Conservation (phyloP, 2,329 filamentous ascomycete species). For the Aspergillus intermedius region DNA sequence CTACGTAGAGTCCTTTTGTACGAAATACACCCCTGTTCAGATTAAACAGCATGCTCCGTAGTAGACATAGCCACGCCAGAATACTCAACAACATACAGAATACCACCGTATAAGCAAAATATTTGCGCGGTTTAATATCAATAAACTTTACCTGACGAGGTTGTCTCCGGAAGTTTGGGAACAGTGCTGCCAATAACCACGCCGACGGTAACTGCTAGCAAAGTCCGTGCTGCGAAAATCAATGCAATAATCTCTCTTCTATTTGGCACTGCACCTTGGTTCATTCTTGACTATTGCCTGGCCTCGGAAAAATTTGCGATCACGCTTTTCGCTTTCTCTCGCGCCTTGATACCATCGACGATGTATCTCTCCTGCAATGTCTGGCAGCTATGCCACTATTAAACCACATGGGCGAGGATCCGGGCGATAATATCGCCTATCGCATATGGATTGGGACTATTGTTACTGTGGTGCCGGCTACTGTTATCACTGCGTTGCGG, state of each 20-base stretch:
- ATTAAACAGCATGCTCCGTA: no score
- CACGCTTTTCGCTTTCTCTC: neutral
- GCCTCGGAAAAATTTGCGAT: neutral
- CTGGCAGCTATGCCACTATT: neutral
- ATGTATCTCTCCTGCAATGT: neutral
- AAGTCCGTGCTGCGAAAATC: neutral
- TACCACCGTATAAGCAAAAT: neutral
- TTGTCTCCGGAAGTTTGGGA: neutral
- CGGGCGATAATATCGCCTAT: constrained; percentile 12
- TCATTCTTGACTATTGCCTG: no score
- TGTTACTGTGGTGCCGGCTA: constrained; percentile 19
- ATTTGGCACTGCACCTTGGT: no score
- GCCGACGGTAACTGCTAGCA: neutral
- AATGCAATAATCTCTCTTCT: neutral
- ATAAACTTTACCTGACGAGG: neutral
- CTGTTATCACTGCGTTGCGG: constrained; percentile 16
- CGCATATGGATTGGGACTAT: constrained; percentile 19
- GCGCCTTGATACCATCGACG: neutral
- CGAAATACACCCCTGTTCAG: neutral
- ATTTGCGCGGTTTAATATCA: neutral
- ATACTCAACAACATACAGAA: neutral
- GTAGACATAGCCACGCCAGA: no score
- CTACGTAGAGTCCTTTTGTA: no score
- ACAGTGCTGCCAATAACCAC: neutral
- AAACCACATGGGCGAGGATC: constrained; percentile 4